Percentiles rank a stretch among this genome's conserved stretches.
These are phyloP conservation scores for Voacanga thouarsii DNA, from an alignment of 257 asterid genomes.

Conservation along the genomic window DNA sequence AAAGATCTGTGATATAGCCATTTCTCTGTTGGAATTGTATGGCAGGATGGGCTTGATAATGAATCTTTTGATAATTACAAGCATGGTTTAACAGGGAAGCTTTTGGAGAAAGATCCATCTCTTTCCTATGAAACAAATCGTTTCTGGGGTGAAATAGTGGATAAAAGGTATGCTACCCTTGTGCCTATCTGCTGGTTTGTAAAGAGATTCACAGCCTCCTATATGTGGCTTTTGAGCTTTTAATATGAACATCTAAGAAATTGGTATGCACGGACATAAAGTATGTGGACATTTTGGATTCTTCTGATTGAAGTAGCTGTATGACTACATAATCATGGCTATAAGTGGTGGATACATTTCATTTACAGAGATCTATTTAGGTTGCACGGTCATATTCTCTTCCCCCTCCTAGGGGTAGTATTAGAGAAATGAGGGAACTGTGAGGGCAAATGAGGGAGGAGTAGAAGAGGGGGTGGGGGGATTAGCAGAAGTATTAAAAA, in stretches of 20 bases:
- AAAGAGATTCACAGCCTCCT: background rate
- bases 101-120: constrained; percentile 96
- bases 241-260: background rate
- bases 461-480: background rate
- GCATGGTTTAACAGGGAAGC: constrained; percentile 74
- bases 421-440: background rate
- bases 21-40: constrained; percentile 21
- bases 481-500: too few species aligned
- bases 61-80: constrained; percentile 78
- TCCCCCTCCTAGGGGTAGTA: background rate
- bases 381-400: background rate
- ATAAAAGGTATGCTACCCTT: constrained; percentile 58
- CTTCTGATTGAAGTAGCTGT: background rate
- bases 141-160: constrained; percentile 86
- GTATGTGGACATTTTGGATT: background rate
- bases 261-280: background rate
- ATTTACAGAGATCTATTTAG: background rate
- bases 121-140: constrained; percentile 80
- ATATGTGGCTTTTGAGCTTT: background rate
- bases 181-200: background rate
- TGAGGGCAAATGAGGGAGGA: background rate
- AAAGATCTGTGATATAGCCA: constrained; percentile 6
- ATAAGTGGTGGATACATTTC: background rate
- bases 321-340: background rate
- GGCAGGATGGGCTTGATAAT: constrained; percentile 67